Evolutionary conservation across 441 rosid species (phyloP).

Genomic region (Adansonia grandidieri): DNA sequence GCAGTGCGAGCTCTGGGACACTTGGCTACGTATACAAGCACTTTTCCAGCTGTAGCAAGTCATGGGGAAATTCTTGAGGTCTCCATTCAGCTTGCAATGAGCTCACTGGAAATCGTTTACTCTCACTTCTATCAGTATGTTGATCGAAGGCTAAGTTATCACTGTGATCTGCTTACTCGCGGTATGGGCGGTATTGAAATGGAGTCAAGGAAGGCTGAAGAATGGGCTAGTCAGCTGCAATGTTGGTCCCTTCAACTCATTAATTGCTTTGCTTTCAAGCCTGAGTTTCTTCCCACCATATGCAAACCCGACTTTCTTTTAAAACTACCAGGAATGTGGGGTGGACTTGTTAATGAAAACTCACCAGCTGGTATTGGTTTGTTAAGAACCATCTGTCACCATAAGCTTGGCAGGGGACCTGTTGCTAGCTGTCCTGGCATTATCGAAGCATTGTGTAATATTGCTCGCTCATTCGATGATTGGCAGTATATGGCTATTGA

Average conservation of each 20-base stretch:
- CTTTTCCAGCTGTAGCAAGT: constrained; percentile 74
- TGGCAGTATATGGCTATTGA: constrained; percentile 97
- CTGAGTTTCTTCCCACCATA: constrained; percentile 84
- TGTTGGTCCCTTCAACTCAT: constrained; percentile 99
- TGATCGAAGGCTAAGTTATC: constrained; percentile 80
- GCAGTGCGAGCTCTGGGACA: constrained; percentile 97
- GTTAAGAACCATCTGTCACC: constrained; percentile 89
- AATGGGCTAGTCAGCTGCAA: constrained; percentile 97
- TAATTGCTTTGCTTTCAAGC: constrained; percentile 90
- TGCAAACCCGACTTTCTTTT: constrained; percentile 83
- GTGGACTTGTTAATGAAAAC: constrained; percentile 97
- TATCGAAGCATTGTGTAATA: constrained; percentile 80
- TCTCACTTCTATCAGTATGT: constrained; percentile 85
- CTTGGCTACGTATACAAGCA: constrained; percentile 83
- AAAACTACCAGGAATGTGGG: constrained; percentile 96
- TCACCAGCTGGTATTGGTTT: constrained; percentile 98
- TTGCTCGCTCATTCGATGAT: constrained; percentile 93
- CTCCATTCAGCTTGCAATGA: constrained; percentile 82
- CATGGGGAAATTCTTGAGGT: constrained; percentile 90
- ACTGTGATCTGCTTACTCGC: constrained; percentile 91
- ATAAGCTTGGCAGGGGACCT: constrained; percentile 89
- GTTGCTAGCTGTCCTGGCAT: constrained; percentile 84
- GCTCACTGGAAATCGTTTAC: constrained; percentile 92
- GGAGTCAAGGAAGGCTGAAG: constrained; percentile 97
- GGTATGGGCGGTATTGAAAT: constrained; percentile 99